Base-by-base conservation (phyloP, 352 stramenopile genomes). In the Phytophthora pluvialis region DNA sequence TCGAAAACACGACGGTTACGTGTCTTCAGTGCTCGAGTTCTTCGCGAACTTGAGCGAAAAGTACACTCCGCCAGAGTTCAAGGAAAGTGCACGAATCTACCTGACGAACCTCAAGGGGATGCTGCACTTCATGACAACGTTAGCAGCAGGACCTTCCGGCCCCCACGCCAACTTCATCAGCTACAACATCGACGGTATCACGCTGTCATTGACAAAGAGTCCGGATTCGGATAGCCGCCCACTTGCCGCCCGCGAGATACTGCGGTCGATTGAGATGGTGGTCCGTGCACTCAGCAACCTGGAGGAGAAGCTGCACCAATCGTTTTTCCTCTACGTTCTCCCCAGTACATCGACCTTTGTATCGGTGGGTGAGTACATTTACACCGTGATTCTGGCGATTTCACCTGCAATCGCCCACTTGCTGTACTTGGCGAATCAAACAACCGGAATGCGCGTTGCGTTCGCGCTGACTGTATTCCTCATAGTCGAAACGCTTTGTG, bases 301-400 rank as follows among this genome's bases (percentile, higher is more conserved):
- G 39, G 89, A 96, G 60, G 88, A 96, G 60, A 95, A 96, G 49
- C 68, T 97, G 8, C 88, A 97, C 52, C 88, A 95, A 64, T 96
- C 88, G 35, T 97, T 94, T 49, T 96, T 91, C 69, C 66, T 96
- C 8, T 97, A 97, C 47, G 73, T 96, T 29, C 73, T 97, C 3
- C 85, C 85, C 5, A 91, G 72, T 49, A 77, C 83, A 16, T 67
- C 60, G 9, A 80, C 86, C 2, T 97, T 97, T 59, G 83, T 97
- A 10, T 96, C 88, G 0, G 83, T 97, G 40, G 89, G 88, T 10
- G 89, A 97, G 64, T 97, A 97, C 62, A 89, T 89, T 58, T 94
- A 95, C 60, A 67, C 75, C 1, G 75, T 97, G 29, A 75, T 83
- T n/a, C 67, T 97, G 3, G 74, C 78, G 0, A 71, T 95, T 4